Percentiles rank a stretch among this genome's conserved stretches.
These are phyloP conservation scores for Zygosaccharomyces siamensis DNA, from an alignment of 805 yeast genomes.

Conservation along the genomic window DNA sequence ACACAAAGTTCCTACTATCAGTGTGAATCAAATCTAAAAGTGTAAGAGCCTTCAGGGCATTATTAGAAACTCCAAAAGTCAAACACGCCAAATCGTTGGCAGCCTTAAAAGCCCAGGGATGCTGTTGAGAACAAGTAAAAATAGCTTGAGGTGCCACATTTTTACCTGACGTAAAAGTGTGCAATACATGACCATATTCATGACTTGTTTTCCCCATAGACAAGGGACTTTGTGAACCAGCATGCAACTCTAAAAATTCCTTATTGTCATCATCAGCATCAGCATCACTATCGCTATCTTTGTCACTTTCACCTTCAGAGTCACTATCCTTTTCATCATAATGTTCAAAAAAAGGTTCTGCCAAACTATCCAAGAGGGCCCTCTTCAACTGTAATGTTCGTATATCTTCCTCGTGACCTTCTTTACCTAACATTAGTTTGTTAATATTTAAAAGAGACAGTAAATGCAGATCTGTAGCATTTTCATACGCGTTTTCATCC, in stretches of 20 bases:
- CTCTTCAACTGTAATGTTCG: slow-evolving; percentile 21
- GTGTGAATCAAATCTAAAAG: slow-evolving; percentile 75
- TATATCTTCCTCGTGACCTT: slow-evolving; percentile 6
- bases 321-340: slow-evolving; percentile 17
- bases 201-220: slow-evolving; percentile 17
- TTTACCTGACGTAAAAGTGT: slow-evolving; percentile 63
- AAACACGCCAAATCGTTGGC: slow-evolving; percentile 88
- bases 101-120: slow-evolving; percentile 78
- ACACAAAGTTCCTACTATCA: slow-evolving; percentile 65
- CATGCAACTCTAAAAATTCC: slow-evolving; percentile 1
- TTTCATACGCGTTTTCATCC: slow-evolving; percentile 28
- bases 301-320: slow-evolving; percentile 19
- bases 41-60: slow-evolving; percentile 55
- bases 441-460: slow-evolving; percentile 32
- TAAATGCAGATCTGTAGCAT: slow-evolving; percentile 32
- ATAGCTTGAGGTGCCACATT: slow-evolving; percentile 76
- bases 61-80: slow-evolving; percentile 74
- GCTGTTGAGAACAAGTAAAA: slow-evolving; percentile 65
- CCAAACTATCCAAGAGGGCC: slow-evolving; percentile 31
- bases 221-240: slow-evolving; percentile 5
- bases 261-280: slow-evolving; percentile 9
- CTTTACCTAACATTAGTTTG: slow-evolving; percentile 26
- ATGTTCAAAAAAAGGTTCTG: slow-evolving; percentile 35
- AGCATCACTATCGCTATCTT: slow-evolving; percentile 10
- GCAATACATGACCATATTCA: slow-evolving; percentile 46